Evolutionary conservation across 169 alveolate species (phyloP), one percentile per base, ranked within the genome.

Genomic region (Cryptosporidium parvum): DNA sequence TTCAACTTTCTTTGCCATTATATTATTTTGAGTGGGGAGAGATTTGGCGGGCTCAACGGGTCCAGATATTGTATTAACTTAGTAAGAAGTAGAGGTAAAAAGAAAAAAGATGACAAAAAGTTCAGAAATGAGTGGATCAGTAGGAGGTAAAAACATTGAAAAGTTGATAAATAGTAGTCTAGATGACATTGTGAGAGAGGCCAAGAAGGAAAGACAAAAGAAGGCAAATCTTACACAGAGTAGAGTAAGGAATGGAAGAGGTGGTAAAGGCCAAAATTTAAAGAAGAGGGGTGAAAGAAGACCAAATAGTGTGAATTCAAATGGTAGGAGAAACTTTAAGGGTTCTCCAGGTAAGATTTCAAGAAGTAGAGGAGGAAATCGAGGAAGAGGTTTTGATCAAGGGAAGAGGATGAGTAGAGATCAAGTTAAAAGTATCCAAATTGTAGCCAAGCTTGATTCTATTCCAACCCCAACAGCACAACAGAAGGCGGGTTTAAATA

Each of bases 401-500:
- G 52, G 71, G 31, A 75, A 44, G n/a, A 33, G 35, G 8, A 58
- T 56, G 16, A 42, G 42, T 8, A 59, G 71, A n/a, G 86, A 58
- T 33, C 52, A 65, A 35, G 59, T 75, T 16, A 75, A 71, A 21
- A 75, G 35, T 29, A 75, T 75, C 52, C 62, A 75, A 51, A 75
- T 75, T 31, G 86, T 75, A 35, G 86, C 86, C 12, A 53, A 75
- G 68, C 68, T 75, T 35, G 86, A 75, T 39, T 21, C 44, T 7
- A 29, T 75, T 35, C 86, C 86, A 26, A 62, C 86, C 18, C 86
- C 86, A 26, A 75, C 86, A 1, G 86, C 86, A 1, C 86, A 75
- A 33, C 86, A 75, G 26, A 75, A 75, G 70, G 86, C 86, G 16
- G 86, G 86, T 8, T 6, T 75, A 4, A 23, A 26, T 31, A 75